Conservation (phyloP, 2,329 filamentous ascomycete species). For the Acephala macrosclerotiorum region DNA sequence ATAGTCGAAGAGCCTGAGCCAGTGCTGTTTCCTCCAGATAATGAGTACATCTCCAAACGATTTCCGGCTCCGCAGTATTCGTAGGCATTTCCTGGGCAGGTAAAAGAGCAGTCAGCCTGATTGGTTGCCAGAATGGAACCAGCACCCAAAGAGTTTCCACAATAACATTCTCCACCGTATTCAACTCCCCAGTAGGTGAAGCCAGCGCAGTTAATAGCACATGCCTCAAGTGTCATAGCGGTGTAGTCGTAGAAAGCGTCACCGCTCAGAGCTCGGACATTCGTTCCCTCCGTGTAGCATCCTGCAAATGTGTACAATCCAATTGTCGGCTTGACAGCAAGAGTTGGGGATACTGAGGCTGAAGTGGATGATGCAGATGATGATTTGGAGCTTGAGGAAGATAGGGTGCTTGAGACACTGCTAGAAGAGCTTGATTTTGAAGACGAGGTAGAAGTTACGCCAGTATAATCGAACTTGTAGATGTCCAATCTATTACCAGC, state of each 20-base stretch:
- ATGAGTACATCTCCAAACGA: constrained; percentile 5
- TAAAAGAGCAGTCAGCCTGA: constrained; percentile 31
- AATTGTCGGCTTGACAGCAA: constrained; percentile 45
- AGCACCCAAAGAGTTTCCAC: constrained; percentile 16
- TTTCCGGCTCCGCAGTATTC: constrained; percentile 42
- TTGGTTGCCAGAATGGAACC: constrained; percentile 14
- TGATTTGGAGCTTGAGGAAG: neutral
- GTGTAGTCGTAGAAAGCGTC: constrained; percentile 36
- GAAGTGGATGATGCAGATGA: constrained; percentile 18
- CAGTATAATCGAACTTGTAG: constrained; percentile 11
- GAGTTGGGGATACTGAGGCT: constrained; percentile 27
- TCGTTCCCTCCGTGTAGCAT: constrained; percentile 28
- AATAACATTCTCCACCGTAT: constrained; percentile 44
- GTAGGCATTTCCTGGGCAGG: constrained; percentile 35
- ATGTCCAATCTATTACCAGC: constrained; percentile 20
- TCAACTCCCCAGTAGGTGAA: constrained; percentile 49
- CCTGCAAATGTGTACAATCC: constrained; percentile 53
- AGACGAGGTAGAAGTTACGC: neutral
- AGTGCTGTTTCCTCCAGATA: too few species aligned
- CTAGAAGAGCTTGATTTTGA: neutral
- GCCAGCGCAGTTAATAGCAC: constrained; percentile 37
- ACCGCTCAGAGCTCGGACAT: constrained; percentile 34
- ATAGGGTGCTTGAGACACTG: neutral
- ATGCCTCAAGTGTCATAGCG: constrained; percentile 38
- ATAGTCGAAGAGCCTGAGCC: neutral